Base-by-base conservation (phyloP, 306 rosid species). In the Vigna reflexopilosa region DNA sequence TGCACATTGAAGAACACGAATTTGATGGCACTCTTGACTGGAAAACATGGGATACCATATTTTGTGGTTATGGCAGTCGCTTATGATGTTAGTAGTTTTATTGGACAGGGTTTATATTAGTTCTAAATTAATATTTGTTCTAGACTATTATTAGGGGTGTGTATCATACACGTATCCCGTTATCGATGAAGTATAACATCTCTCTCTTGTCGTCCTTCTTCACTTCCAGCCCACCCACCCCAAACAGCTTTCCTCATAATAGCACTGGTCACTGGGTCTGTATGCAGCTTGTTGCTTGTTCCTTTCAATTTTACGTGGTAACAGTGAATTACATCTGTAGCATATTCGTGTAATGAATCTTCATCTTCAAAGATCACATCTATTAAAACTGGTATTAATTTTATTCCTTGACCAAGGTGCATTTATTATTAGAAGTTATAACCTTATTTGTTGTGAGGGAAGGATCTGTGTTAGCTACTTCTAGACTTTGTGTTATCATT, bases 271-370 rank as follows among this genome's bases (percentile, higher is more conserved):
- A 59, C 66, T 6, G 17, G n/a, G 66, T 59, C 66, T 28, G 15
- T 40, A 61, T 61, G 67, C 44, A 30, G 67, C 42, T 28, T 61
- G 67, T 24, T 57, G 64, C 34, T 24, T 57, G 12, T 57, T 57
- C 2, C 67, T 28, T 28, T 15, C 17, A 5, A 30, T 14, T 19
- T 28, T 30, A 28, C 28, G 5, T 49, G 1, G 54, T 13, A 15
- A 5, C 15, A 61, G 30, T 28, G 67, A 61, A 61, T 30, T 61
- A 30, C 19, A 2, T 3, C 30, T 61, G 42, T 26, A 45, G 67
- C 49, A 42, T 67, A 44, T 77, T 22, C 22, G 26, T 26, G 7
- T 28, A 14, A 44, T 55, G 64, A 55, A 28, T 26, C 26, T 67
- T 54, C 1, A 55, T 38, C 75, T 64, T 76, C 63, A 14, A 51